Conservation (phyloP, 2,329 filamentous ascomycete genomes). For the Nakataea oryzae region DNA sequence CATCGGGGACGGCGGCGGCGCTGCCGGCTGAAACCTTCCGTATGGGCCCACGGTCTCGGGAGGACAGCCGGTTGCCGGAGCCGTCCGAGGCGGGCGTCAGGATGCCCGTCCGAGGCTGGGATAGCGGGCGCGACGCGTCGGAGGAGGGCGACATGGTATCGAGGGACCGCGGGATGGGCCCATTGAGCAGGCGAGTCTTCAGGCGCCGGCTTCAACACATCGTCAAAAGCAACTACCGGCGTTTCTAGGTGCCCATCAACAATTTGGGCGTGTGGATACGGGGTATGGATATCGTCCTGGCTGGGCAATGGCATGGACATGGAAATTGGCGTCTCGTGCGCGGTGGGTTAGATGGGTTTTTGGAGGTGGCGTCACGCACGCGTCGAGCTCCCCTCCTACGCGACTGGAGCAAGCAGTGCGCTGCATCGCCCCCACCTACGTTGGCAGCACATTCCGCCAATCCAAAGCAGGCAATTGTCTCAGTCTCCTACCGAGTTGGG, state of each 20-base stretch:
- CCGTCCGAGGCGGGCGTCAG: conserved; percentile 28
- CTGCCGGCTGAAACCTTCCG: not conserved
- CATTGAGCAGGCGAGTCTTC: not conserved
- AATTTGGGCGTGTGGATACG: not conserved
- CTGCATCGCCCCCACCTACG: not conserved
- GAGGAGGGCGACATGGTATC: conserved; percentile 12
- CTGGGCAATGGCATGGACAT: not conserved
- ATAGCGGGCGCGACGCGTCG: conserved; percentile 33
- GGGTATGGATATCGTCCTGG: not conserved
- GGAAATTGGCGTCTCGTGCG: not conserved
- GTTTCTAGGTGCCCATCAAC: not conserved
- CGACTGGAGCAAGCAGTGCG: not conserved
- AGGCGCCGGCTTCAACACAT: not conserved
- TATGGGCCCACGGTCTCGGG: not conserved
- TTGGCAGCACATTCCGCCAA: not conserved
- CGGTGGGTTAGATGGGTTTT: too few relatives aligned
- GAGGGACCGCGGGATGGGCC: conserved; percentile 4
- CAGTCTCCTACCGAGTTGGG: not conserved
- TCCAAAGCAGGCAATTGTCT: not conserved
- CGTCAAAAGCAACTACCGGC: not conserved
- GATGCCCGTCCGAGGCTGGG: conserved; percentile 18
- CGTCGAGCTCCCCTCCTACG: not conserved
- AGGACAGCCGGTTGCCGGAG: conserved; percentile 19
- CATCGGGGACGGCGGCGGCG: conserved; percentile 11
- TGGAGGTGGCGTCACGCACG: not conserved